A percentile compares a stretch with the other conserved stretches of the same genome.
Conservation (phyloP, 2,329 filamentous ascomycete genomes). For the Colletotrichum ledebouriae region DNA sequence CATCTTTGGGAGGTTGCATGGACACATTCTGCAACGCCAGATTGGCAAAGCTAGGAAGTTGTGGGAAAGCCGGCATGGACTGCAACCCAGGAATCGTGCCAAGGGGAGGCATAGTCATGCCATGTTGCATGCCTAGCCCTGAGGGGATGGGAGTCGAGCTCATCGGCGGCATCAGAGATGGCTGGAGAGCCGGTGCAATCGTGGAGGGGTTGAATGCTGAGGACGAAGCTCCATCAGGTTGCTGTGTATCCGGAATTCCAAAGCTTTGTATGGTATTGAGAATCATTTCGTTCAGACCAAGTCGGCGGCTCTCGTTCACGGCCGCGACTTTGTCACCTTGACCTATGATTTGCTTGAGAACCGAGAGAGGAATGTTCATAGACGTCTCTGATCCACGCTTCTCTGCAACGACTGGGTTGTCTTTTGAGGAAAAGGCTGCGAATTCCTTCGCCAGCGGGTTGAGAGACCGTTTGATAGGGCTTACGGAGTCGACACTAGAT, state of each 20-base stretch:
- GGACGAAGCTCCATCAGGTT: not conserved
- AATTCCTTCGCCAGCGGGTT: conserved; percentile 41
- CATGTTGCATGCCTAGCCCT: conserved; percentile 1
- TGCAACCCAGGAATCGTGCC: not conserved
- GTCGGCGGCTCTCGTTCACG: not conserved
- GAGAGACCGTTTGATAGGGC: conserved; percentile 26
- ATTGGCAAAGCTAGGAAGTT: not conserved
- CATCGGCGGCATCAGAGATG: not conserved
- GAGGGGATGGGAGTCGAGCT: not conserved
- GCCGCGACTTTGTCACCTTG: not conserved
- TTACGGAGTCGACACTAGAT: conserved; percentile 23
- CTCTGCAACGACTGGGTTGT: conserved; percentile 8
- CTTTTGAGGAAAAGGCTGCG: conserved; percentile 6
- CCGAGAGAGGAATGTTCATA: conserved; percentile 33
- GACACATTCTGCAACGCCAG: not conserved
- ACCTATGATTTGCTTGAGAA: conserved; percentile 26
- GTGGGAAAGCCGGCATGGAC: not conserved
- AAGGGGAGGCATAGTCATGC: not conserved
- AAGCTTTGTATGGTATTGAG: conserved; percentile 26
- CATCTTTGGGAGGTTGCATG: not conserved
- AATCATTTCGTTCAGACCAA: conserved; percentile 24
- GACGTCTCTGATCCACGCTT: conserved; percentile 26
- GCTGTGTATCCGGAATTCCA: conserved; percentile 14
- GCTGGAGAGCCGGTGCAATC: not conserved
- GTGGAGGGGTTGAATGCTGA: not conserved